Base-by-base conservation (phyloP, 2,329 filamentous ascomycete genomes). In the Knufia petricola region DNA sequence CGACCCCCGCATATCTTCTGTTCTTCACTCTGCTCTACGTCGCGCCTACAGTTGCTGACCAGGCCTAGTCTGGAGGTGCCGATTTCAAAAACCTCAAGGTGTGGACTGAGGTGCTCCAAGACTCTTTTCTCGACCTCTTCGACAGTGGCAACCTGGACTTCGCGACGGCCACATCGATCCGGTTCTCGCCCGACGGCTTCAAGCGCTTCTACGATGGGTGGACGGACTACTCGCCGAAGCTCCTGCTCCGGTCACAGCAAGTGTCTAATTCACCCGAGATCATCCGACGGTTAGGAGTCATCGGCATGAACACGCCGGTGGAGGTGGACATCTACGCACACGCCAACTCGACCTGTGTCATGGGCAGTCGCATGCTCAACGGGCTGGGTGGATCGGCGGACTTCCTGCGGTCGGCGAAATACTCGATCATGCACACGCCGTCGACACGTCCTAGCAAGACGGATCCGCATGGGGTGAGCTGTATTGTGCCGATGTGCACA, bases 301-400 rank as follows among this genome's bases (percentile, higher is more conserved):
- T 95, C 59, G 87, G 86, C 64, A 94, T 94, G 87, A 94, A 94
- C 76, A 94, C 87, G 0, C 87, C 87, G 19, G 86, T 94, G 40
- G 88, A 94, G 69, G 87, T 94, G 13, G 88, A 94, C 69, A 94
- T 94, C 61, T 94, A 94, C 69, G 88, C 87, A 1, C 87, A 94
- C 69, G 88, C 88, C 59, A 95, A 94, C 78, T 83, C 77, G 53
- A 94, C 87, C 48, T 89, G 85, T 62, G 87, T 94, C 19, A 87
- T 92, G 81, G 87, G 88, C 55, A 83, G 77, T 53, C 82, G 88
- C 50, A 92, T 90, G 85, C 76, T 92, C 52, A 90, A 90, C 71
- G 86, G 86, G 9, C 79, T 92, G 4, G 86, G 86, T 43, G 86
- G 86, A 3, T 85, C 80, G 1, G 85, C 85, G 46, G 86, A 92